These are phyloP conservation scores for Capsella rubella DNA, from an alignment of 441 rosid genomes.

Conservation along the genomic window DNA sequence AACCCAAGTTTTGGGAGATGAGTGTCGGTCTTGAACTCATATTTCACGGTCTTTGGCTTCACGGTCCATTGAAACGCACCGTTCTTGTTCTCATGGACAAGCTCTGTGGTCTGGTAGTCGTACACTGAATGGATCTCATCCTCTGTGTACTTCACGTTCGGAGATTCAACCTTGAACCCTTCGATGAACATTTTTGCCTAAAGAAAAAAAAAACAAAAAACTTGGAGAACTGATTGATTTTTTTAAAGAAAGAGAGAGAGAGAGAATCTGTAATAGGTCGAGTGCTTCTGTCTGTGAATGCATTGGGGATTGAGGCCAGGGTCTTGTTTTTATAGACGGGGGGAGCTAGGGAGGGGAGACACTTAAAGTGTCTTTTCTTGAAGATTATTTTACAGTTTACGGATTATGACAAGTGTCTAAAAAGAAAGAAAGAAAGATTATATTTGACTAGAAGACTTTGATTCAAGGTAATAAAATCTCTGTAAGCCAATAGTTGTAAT, in stretches of 20 bases:
- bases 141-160: slow-evolving; percentile 83
- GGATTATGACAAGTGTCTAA: background rate
- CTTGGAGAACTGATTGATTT: background rate
- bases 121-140: slow-evolving; percentile 88
- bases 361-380: background rate
- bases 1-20: slow-evolving; percentile 76
- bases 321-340: slow-evolving; percentile 36
- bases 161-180: slow-evolving; percentile 84
- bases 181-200: slow-evolving; percentile 73
- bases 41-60: slow-evolving; percentile 84
- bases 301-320: slow-evolving; percentile 18
- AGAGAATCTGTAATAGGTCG: background rate
- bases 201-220: background rate
- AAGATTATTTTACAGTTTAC: too few relatives aligned
- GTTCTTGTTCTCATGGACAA: slow-evolving; percentile 78
- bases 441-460: background rate
- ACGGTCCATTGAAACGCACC: slow-evolving; percentile 89
- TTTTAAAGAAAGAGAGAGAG: background rate
- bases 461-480: background rate
- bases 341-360: background rate
- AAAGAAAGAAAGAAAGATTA: background rate
- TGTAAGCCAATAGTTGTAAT: background rate
- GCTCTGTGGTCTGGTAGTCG: slow-evolving; percentile 86
- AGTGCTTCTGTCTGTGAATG: slow-evolving; percentile 11
- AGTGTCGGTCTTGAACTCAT: slow-evolving; percentile 82